Evolutionary conservation across 139 green algal species (phyloP).

Genomic region (Chlamydomonas sp.): DNA sequence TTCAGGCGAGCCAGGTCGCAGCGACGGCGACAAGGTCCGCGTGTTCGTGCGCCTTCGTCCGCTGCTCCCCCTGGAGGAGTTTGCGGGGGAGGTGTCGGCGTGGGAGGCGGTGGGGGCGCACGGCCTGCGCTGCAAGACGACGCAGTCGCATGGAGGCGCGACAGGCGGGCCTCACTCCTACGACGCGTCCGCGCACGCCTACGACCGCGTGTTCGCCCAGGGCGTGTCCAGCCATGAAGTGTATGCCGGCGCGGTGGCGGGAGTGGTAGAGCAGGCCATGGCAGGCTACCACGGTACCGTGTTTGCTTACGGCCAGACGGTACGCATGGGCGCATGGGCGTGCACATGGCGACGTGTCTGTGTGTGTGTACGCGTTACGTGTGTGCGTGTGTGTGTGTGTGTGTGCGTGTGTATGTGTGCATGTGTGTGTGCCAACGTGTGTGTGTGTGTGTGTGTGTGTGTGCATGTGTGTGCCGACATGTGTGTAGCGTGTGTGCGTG

Average conservation of each 20-base stretch:
- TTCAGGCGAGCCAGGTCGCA: too few species aligned
- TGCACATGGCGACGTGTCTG: background rate
- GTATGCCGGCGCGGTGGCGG: background rate
- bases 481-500: background rate
- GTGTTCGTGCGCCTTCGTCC: too few species aligned
- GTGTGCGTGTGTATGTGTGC: background rate
- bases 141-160: too few species aligned
- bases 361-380: background rate
- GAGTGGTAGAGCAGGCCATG: slow-evolving; percentile 3
- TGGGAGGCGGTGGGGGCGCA: too few species aligned
- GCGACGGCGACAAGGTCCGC: too few species aligned
- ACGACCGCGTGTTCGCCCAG: slow-evolving; percentile 10
- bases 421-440: background rate
- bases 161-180: too few species aligned
- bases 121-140: too few species aligned
- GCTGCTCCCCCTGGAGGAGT: too few species aligned
- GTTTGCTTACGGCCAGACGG: slow-evolving; percentile 18
- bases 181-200: too few species aligned
- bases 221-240: background rate
- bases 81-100: too few species aligned
- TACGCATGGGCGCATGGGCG: background rate
- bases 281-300: slow-evolving; percentile 12
- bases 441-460: too few species aligned
- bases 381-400: background rate
- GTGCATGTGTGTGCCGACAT: background rate